Base-by-base conservation (phyloP, 2,329 filamentous ascomycete species). In the Xylaria sp. region DNA sequence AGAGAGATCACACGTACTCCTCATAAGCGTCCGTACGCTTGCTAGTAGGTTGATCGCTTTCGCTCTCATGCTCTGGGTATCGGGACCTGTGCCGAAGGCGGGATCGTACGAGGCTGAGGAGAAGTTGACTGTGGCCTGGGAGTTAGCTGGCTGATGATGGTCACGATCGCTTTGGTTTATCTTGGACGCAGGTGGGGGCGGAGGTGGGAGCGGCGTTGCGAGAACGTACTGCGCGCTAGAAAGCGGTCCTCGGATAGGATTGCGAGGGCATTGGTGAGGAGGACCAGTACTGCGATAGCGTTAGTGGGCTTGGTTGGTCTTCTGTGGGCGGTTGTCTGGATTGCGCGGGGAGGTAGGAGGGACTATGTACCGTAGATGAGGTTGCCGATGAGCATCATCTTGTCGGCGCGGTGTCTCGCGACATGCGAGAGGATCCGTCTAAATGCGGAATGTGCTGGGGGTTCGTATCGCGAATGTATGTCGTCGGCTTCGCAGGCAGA, bases 201-300 rank as follows among this genome's bases (percentile, higher is more conserved):
- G 9, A 18, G 13, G 12, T 5, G 10, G 48, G 12, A 13, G 12
- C 10, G 10, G 5, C 8, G 29, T 0, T 5, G 48, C 5, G 32
- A 13, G 5, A 51, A 81, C 86, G 73, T 90, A 93, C 92, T 94
- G 81, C 93, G 90, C 64, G 91, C 92, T 73, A 97, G 92, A 81
- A 97, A 97, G 71, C 94, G 92, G 83, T 97, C 94, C 88, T 97
- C 94, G 75, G 93, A 97, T 73, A 98, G 91, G 78, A 98, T 90
- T 72, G 94, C 93, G 79, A 98, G 91, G 73, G 93, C 93, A 82
- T 99, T 99, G 82, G 96, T 90, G 79, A 98, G 88, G 77, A 98
- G 93, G 79, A 97, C 86, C 75, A 90, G 87, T 74, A 95, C 92
- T 94, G 77, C 13, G 40, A 18, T 2, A 2, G 42, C 48, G 51